Base-by-base conservation (phyloP, 352 stramenopile species). In the Hyaloperonospora brassicae region DNA sequence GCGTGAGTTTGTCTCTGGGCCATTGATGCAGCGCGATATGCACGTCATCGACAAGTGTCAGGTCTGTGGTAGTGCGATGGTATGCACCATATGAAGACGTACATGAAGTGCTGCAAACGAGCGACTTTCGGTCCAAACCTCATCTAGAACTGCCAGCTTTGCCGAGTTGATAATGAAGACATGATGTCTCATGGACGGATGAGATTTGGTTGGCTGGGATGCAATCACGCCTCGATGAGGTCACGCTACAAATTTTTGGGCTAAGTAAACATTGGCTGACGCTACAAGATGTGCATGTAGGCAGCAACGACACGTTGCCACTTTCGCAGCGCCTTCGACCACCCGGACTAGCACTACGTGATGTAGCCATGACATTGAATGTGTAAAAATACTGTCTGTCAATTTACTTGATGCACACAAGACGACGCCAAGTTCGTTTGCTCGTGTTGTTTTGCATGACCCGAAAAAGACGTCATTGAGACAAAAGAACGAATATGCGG, bases 21-120 rank as follows among this genome's bases (percentile, higher is more conserved):
- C 78, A 42, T 70, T 89, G n/a, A 64, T 82, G 31, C 79, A 89
- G 68, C 76, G 79, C 23, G 74, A 78, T 17, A 89, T 89, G 41
- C 66, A 82, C 50, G 70, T 87, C 52, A 84, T 68, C 21, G 74
- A 87, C 53, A 60, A 74, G 40, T 89, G 79, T 47, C 79, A 74
- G 30, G 79, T 87, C 10, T 89, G 76, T 35, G 73, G 79, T 21
- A 68, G 50, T 38, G 70, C 67, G 50, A 83, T 73, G 42, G 71
- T 69, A 67, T 58, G n/a, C 87, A 73, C 59, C 70, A 76, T 24
- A 81, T 86, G 73, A 86, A 75, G 12, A 71, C 86, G 39, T 75
- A 89, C 64, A 85, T 80, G 61, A 84, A 72, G 39, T 86, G 76
- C 59, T 89, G 87, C 27, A 64, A n/a, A n/a, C n/a, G 51, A 8